A percentile compares a stretch with the other conserved stretches of the same genome.
Conservation (phyloP, 148 eudicot genomes). For the Pouteria glomerata region DNA sequence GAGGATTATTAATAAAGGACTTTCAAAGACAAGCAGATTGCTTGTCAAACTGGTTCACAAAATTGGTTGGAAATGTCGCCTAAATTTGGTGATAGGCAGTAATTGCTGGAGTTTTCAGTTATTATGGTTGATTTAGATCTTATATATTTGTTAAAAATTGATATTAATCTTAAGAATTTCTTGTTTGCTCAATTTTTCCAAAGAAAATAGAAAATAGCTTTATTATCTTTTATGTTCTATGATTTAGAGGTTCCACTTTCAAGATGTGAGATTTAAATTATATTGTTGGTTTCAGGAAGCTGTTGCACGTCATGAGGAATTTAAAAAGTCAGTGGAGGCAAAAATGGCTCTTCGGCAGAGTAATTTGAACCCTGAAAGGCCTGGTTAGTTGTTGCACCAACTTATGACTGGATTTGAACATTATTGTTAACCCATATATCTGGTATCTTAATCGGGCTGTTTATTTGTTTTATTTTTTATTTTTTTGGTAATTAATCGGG, state of each 20-base stretch:
- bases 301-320: slow-evolving; percentile 75
- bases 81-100: neutral
- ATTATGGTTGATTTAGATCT: neutral
- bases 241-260: neutral
- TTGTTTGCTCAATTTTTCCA: no score
- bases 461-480: neutral
- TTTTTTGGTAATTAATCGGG: no score
- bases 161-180: neutral
- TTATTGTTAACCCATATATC: neutral
- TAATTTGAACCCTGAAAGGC: slow-evolving; percentile 81
- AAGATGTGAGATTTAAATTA: neutral
- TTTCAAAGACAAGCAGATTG: neutral
- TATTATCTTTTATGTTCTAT: no score
- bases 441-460: neutral
- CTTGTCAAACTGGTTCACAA: neutral
- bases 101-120: neutral
- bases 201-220: no score
- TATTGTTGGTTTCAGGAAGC: slow-evolving; percentile 53
- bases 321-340: slow-evolving; percentile 73
- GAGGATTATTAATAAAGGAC: neutral
- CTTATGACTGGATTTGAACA: neutral
- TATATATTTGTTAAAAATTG: neutral
- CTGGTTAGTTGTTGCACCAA: slow-evolving; percentile 42
- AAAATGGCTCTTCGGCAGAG: slow-evolving; percentile 75
- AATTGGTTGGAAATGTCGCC: neutral